Evolutionary conservation across 345 rosid genomes (phyloP).

Genomic region (Alliaria petiolata): DNA sequence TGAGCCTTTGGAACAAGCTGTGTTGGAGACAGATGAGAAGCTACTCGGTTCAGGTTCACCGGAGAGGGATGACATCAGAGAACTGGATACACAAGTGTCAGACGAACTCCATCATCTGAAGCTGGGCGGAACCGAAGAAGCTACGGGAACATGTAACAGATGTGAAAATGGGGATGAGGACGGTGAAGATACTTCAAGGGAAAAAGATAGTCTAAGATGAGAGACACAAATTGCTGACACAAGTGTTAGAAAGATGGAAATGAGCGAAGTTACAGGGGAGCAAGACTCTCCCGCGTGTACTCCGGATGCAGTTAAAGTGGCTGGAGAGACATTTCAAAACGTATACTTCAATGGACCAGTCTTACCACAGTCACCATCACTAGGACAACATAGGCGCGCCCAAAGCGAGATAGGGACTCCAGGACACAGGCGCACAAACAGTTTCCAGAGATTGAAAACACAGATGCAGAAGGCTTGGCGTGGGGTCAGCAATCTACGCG

Average conservation of each 20-base stretch:
- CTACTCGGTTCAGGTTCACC: slow-evolving; percentile 14
- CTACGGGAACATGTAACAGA: background rate
- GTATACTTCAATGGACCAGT: slow-evolving; percentile 28
- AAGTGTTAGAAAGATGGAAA: slow-evolving; percentile 53
- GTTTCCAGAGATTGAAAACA: slow-evolving; percentile 64
- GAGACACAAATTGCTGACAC: slow-evolving; percentile 29
- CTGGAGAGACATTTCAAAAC: slow-evolving; percentile 32
- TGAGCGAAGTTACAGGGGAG: slow-evolving; percentile 45
- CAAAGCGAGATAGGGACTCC: slow-evolving; percentile 53
- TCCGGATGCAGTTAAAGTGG: slow-evolving; percentile 16
- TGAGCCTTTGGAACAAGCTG: background rate
- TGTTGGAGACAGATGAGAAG: slow-evolving; percentile 17
- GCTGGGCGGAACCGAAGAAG: slow-evolving; percentile 8
- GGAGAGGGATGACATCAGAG: slow-evolving; percentile 8
- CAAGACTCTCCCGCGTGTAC: slow-evolving; percentile 28
- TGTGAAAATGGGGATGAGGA: slow-evolving; percentile 13
- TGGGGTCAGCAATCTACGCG: slow-evolving; percentile 56
- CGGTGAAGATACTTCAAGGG: slow-evolving; percentile 7
- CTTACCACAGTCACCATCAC: slow-evolving; percentile 35
- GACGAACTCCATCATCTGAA: slow-evolving; percentile 8
- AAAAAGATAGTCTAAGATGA: slow-evolving; percentile 8
- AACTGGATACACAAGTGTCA: slow-evolving; percentile 1
- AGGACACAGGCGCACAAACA: slow-evolving; percentile 50
- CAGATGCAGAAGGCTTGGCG: slow-evolving; percentile 92
- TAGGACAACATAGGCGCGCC: slow-evolving; percentile 59